A percentile compares a stretch with the other conserved stretches of the same genome.
These are phyloP conservation scores for Brasilioporus rufonigricans DNA, from an alignment of 768 basidiomycete genomes.

Conservation along the genomic window DNA sequence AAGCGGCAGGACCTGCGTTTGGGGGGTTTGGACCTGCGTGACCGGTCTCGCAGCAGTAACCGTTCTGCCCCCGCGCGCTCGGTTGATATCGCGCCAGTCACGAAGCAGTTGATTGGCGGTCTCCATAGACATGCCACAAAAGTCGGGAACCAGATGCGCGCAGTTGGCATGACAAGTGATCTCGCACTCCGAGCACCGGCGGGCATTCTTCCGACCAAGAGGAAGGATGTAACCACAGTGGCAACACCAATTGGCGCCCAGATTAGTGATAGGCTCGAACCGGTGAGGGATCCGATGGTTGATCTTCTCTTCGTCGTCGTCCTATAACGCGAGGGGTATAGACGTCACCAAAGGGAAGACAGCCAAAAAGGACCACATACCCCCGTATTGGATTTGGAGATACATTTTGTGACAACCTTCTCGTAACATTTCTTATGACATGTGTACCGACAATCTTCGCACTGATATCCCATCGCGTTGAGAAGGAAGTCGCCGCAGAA, in stretches of 20 bases:
- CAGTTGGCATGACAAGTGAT: slow-evolving; percentile 98
- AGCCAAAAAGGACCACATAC: slow-evolving; percentile 46
- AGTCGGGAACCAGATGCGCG: slow-evolving; percentile 97
- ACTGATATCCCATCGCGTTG: slow-evolving; percentile 97
- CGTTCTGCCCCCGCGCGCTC: slow-evolving; percentile 50
- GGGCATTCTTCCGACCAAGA: slow-evolving; percentile 93
- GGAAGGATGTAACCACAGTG: slow-evolving; percentile 99
- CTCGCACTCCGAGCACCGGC: slow-evolving; percentile 93
- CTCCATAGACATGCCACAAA: slow-evolving; percentile 99
- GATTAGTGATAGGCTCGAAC: slow-evolving; percentile 94
- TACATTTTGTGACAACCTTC: slow-evolving; percentile 99
- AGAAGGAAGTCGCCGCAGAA: slow-evolving; percentile 97
- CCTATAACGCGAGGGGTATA: slow-evolving; percentile 42
- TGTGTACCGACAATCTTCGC: slow-evolving; percentile 98
- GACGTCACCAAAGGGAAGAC: neutral
- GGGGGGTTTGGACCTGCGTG: slow-evolving; percentile 31
- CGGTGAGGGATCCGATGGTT: slow-evolving; percentile 99
- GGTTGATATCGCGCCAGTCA: slow-evolving; percentile 90
- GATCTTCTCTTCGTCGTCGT: slow-evolving; percentile 97
- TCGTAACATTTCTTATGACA: slow-evolving; percentile 99
- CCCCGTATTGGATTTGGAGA: slow-evolving; percentile 93
- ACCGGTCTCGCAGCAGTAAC: slow-evolving; percentile 35
- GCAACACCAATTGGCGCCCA: slow-evolving; percentile 99
- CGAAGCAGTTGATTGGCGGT: slow-evolving; percentile 91
- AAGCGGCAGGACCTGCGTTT: slow-evolving; percentile 30